Evolutionary conservation across 345 rosid genomes (phyloP).

Genomic region (Dipteronia dyeriana): DNA sequence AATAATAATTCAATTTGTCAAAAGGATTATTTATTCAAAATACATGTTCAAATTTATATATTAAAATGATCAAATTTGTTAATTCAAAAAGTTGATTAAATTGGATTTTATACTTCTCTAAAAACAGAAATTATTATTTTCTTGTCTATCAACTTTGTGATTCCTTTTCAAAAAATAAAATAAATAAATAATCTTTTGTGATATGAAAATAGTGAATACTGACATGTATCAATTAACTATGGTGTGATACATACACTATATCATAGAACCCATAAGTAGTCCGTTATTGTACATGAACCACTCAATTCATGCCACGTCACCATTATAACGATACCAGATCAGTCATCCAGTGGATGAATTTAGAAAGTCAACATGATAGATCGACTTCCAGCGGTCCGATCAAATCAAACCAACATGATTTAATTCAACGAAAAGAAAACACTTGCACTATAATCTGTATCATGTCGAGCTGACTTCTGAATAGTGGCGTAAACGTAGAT

Average conservation of each 20-base stretch:
- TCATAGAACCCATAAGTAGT: background rate
- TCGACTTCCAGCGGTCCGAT: conserved; percentile 3
- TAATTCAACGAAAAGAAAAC: background rate
- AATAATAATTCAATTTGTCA: too few species aligned
- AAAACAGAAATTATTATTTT: too few species aligned
- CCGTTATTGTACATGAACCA: background rate
- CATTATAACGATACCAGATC: background rate
- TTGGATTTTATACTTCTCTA: background rate
- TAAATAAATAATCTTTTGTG: too few species aligned
- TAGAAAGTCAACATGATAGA: background rate
- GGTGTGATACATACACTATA: background rate
- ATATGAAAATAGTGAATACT: background rate
- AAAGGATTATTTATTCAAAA: too few species aligned
- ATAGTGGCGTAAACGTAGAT: background rate
- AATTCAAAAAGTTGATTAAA: too few species aligned
- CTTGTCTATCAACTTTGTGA: too few species aligned
- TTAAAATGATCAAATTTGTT: too few species aligned
- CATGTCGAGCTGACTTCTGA: background rate
- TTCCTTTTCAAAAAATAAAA: too few species aligned
- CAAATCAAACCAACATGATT: background rate
- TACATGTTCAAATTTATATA: too few species aligned
- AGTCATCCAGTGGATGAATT: background rate
- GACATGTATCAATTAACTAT: background rate
- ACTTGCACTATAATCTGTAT: background rate
- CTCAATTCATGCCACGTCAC: conserved; percentile 3